These are phyloP conservation scores for Monilinia fructicola DNA, from an alignment of 2,329 filamentous ascomycete species.

Conservation along the genomic window DNA sequence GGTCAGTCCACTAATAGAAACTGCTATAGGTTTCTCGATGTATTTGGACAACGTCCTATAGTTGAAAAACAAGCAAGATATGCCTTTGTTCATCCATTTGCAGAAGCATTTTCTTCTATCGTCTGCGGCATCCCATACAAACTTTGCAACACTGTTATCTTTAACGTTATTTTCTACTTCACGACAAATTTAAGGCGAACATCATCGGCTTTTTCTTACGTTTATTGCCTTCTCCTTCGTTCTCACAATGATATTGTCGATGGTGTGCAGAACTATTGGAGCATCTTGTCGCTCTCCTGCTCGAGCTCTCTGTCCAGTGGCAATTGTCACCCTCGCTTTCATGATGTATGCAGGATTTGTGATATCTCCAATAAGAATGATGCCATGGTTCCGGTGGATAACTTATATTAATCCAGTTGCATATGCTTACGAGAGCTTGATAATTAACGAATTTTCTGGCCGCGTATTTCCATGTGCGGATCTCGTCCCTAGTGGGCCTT, in stretches of 20 bases:
- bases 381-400: slow-evolving; percentile 79
- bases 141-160: slow-evolving; percentile 57
- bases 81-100: slow-evolving; percentile 85
- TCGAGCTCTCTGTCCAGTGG: slow-evolving; percentile 61
- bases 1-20: neutral
- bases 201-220: slow-evolving; percentile 78
- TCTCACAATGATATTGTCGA: slow-evolving; percentile 61
- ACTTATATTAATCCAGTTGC: slow-evolving; percentile 62
- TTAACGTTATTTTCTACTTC: slow-evolving; percentile 83
- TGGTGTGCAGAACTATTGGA: slow-evolving; percentile 80
- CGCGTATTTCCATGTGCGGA: slow-evolving; percentile 31
- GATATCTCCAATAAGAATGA: slow-evolving; percentile 57
- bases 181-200: slow-evolving; percentile 78
- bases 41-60: slow-evolving; percentile 85
- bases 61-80: slow-evolving; percentile 89
- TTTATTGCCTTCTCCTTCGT: slow-evolving; percentile 50
- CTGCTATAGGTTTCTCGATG: slow-evolving; percentile 63
- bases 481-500: slow-evolving; percentile 30
- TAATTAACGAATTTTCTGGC: slow-evolving; percentile 74
- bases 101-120: slow-evolving; percentile 88
- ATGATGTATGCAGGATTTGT: slow-evolving; percentile 45
- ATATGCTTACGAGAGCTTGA: slow-evolving; percentile 77
- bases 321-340: slow-evolving; percentile 46
- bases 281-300: slow-evolving; percentile 70
- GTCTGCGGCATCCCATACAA: slow-evolving; percentile 84